Base-by-base conservation (phyloP, 1,139 yeast species). In the Nakaseomyces glabratus region DNA sequence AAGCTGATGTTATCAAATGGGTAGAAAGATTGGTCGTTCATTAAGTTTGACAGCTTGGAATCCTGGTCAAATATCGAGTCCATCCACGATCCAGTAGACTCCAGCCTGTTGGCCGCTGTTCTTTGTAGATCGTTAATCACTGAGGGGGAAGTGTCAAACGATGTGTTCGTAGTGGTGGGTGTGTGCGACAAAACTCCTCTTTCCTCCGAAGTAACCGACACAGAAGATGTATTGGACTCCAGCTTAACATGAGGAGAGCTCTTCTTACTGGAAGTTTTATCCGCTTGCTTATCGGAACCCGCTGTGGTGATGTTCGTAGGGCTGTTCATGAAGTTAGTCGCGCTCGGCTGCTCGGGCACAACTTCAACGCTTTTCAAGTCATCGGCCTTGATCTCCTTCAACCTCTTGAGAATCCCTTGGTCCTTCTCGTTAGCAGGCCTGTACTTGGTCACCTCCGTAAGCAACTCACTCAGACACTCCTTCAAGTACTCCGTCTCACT, bases 401-500 rank as follows among this genome's bases (percentile, higher is more conserved):
- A 17, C 10, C 24, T 15, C 17, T 14, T 11, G 9, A 32, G 13
- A 21, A 31, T 31, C 14, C 23, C 18, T 21, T 22, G 36, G 20
- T 40, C 49, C 21, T 37, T 35, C 12, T 36, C 25, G 33, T 39
- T 39, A 17, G 33, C 39, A n/a, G 52, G 78, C 40, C 80, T 65
- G 55, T 73, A 77, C 46, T 74, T 71, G n/a, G 73, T 61, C 44
- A 88, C 67, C 60, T 86, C 95, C 23, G 60, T 62, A 63, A 82
- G 77, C 38, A 88, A 68, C 44, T 81, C 68, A 35, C 73, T 75
- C 19, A 88, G 86, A 59, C 86, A 95, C 31, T 77, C 68, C 53
- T 80, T 69, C 43, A 88, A 64, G 39, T 82, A 73, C 49, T 81
- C 82, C 24, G 82, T 68, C 53, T 86, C 95, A 18, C 82, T 67